These are phyloP conservation scores for Blumeria hordei DNA, from an alignment of 2,329 filamentous ascomycete species.

Conservation along the genomic window DNA sequence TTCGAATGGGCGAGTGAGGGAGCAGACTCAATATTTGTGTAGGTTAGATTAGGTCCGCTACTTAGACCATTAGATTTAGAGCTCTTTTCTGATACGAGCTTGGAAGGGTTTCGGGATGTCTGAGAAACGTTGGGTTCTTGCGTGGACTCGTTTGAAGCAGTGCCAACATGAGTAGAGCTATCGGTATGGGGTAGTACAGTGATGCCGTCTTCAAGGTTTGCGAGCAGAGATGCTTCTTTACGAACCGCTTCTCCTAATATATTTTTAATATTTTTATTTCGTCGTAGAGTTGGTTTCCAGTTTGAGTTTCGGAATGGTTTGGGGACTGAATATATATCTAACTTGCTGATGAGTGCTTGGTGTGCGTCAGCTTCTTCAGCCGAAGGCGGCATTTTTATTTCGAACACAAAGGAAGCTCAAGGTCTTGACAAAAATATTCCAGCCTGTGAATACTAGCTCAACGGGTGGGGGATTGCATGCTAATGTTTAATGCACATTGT, in stretches of 20 bases:
- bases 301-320: constrained; percentile 75
- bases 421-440: too few species aligned
- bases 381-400: constrained; percentile 10
- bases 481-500: too few species aligned
- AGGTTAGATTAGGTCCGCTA: constrained; percentile 48
- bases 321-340: constrained; percentile 68
- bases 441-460: too few species aligned
- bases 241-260: constrained; percentile 74
- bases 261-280: constrained; percentile 98
- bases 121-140: constrained; percentile 56
- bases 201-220: constrained; percentile 61
- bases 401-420: too few species aligned
- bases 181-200: constrained; percentile 39
- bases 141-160: constrained; percentile 17
- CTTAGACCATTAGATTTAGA: constrained; percentile 21
- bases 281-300: constrained; percentile 83
- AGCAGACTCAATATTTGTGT: constrained; percentile 90
- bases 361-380: constrained; percentile 34
- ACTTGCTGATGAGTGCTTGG: constrained; percentile 63
- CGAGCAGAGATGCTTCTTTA: constrained; percentile 70
- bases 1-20: constrained; percentile 66
- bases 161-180: constrained; percentile 26
- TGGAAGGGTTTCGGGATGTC: constrained; percentile 64
- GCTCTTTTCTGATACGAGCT: constrained; percentile 71
- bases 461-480: too few species aligned